Evolutionary conservation across 129 eudicot species (phyloP), one percentile per base, ranked within the genome.

Genomic region (Ambrosia trifida): DNA sequence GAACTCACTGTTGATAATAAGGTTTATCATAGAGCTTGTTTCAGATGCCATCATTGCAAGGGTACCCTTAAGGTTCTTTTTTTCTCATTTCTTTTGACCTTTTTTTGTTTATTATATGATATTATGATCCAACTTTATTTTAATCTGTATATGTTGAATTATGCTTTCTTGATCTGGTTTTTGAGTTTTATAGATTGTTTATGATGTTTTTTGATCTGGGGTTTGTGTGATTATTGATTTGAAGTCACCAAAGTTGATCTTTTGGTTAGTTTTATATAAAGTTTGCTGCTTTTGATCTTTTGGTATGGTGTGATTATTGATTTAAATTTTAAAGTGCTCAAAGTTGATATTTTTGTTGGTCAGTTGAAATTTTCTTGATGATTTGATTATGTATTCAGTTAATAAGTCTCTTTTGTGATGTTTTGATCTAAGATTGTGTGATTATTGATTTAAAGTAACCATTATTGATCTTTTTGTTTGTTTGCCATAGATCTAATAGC

Each of bases 11-110:
- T 91, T 67, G 99, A 95, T 73, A 88, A 83, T 76, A 86, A 79
- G 60, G 86, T 86, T 41, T 95, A 84, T 81, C 99, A 95, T 63
- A 95, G 78, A 72, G 85, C 89, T 67, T 95, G 99, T 71, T 95
- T 95, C 76, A 82, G 97, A 82, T 95, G 99, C 79, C 97, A 95
- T 76, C 99, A 95, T 78, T 95, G 99, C 94, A 90, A 85, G 78
- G 83, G 97, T 19, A 95, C 99, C 66, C 99, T 95, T 76, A 95
- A 95, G 99, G 99, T 90, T 19, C 18, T 31, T 20, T 46, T n/a
- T 24, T 90, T 14, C 31, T 52, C 54, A 41, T 49, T 63, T 63
- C 49, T 62, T 56, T 35, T 49, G 3, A 46, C 28, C 28, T 24
- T 24, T 24, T 24, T 40, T 40, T 40, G 10, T 6, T 10, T 45